Percentiles rank a stretch among this genome's conserved stretches.
Conservation (phyloP, 2,329 filamentous ascomycete genomes). For the Arachnomyces sp. region DNA sequence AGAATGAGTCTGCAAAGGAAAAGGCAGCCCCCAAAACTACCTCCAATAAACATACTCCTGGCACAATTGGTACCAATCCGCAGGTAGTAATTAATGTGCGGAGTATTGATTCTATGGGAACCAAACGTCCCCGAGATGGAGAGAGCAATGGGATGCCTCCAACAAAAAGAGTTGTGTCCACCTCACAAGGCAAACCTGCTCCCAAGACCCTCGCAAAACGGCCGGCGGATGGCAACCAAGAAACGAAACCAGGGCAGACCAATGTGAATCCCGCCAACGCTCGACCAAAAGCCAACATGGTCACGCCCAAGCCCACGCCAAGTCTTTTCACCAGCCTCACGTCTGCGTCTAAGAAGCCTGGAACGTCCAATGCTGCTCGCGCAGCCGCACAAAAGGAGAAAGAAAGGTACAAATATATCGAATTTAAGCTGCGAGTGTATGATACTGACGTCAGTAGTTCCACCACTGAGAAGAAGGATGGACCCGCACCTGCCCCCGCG, state of each 20-base stretch:
- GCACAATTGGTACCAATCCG: no score
- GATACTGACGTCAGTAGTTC: slow-evolving; percentile 19
- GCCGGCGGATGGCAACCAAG: slow-evolving; percentile 16
- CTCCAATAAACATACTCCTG: slow-evolving; percentile 9
- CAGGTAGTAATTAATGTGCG: no score
- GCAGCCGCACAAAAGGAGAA: slow-evolving; percentile 26
- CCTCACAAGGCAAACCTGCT: slow-evolving; percentile 26
- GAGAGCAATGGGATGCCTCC: slow-evolving; percentile 28
- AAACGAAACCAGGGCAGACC: slow-evolving; percentile 24
- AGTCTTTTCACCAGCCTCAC: slow-evolving; percentile 39
- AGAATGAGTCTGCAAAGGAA: slow-evolving; percentile 28
- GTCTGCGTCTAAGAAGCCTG: slow-evolving; percentile 43
- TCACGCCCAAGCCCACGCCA: slow-evolving; percentile 34
- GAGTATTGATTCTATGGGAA: slow-evolving; percentile 16
- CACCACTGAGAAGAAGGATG: slow-evolving; percentile 28
- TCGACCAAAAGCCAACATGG: slow-evolving; percentile 31
- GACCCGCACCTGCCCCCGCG: slow-evolving; percentile 19
- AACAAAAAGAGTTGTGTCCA: slow-evolving; percentile 31
- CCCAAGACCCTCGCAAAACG: slow-evolving; percentile 25
- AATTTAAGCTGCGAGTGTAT: slow-evolving; percentile 2
- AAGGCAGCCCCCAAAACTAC: slow-evolving; percentile 31
- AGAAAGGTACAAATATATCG: slow-evolving; percentile 24
- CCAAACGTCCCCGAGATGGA: slow-evolving; percentile 32
- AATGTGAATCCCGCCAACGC: slow-evolving; percentile 13
- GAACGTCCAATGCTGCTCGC: slow-evolving; percentile 42